Evolutionary conservation across 2,329 filamentous ascomycete genomes (phyloP).

Genomic region (Lachnellula cervina): DNA sequence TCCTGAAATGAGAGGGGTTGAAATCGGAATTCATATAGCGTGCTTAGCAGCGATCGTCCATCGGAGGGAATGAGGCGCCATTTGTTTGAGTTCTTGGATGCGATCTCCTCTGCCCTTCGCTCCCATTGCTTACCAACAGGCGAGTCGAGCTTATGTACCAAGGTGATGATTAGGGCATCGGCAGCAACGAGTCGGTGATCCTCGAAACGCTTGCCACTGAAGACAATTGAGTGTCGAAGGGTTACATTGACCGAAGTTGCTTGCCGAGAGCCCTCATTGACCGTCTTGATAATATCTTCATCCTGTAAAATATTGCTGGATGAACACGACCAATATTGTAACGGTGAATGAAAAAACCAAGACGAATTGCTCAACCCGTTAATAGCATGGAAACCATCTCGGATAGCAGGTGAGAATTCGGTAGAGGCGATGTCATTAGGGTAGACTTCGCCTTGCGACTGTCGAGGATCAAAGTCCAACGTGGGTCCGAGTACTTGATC

Average conservation of each 20-base stretch:
- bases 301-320: conserved; percentile 53
- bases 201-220: conserved; percentile 74
- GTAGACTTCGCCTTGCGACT: conserved; percentile 15
- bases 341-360: conserved; percentile 78
- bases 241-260: conserved; percentile 68
- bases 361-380: conserved; percentile 58
- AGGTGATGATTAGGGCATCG: conserved; percentile 72
- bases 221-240: conserved; percentile 71
- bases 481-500: conserved; percentile 62
- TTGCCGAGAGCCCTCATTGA: conserved; percentile 59
- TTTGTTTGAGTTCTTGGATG: conserved; percentile 42
- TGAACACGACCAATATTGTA: conserved; percentile 77
- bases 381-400: conserved; percentile 53
- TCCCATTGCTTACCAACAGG: conserved; percentile 63
- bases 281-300: conserved; percentile 59
- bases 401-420: conserved; percentile 33
- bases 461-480: conserved; percentile 48
- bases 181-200: conserved; percentile 63
- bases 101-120: conserved; percentile 49
- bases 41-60: conserved; percentile 49
- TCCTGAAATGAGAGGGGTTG: conserved; percentile 66
- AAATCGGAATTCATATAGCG: conserved; percentile 75
- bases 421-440: conserved; percentile 3
- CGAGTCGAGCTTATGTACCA: conserved; percentile 64
- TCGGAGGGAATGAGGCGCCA: conserved; percentile 64